Conservation (phyloP, 345 rosid genomes). For the Capsella bursapastoris region DNA sequence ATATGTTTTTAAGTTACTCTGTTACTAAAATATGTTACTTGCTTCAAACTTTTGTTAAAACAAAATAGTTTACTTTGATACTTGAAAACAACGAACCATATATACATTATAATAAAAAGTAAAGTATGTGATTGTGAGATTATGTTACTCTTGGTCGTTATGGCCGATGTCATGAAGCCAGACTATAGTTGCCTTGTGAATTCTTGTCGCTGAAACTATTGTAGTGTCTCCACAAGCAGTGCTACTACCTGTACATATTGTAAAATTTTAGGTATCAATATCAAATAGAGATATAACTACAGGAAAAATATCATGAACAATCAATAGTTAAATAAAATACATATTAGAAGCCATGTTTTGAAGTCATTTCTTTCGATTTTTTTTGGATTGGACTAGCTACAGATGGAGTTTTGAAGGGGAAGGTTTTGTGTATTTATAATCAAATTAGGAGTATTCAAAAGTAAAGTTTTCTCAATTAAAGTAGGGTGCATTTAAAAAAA, state of each 20-base stretch:
- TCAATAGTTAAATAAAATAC: neutral
- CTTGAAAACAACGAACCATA: too few relatives aligned
- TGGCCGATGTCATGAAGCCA: constrained; percentile 15
- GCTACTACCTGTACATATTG: too few relatives aligned
- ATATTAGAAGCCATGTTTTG: constrained; percentile 4
- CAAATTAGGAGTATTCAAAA: too few relatives aligned
- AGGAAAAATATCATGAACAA: neutral
- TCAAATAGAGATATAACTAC: neutral
- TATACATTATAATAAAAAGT: neutral
- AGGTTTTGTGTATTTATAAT: too few relatives aligned
- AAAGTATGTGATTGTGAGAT: neutral
- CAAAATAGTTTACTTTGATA: too few relatives aligned
- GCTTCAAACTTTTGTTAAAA: too few relatives aligned
- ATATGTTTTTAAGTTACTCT: too few relatives aligned
- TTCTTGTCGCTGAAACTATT: neutral
- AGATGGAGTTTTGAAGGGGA: neutral
- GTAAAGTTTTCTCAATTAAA: too few relatives aligned
- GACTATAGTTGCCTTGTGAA: constrained; percentile 15
- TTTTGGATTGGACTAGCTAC: neutral
- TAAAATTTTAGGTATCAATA: too few relatives aligned
- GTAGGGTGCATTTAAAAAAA: too few relatives aligned
- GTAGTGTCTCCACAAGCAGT: too few relatives aligned
- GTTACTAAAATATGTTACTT: too few relatives aligned
- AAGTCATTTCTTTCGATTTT: neutral
- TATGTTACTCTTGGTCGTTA: neutral